These are phyloP conservation scores for Umbilicus rupestris DNA, from an alignment of 164 flowering plant genomes.

Conservation along the genomic window DNA sequence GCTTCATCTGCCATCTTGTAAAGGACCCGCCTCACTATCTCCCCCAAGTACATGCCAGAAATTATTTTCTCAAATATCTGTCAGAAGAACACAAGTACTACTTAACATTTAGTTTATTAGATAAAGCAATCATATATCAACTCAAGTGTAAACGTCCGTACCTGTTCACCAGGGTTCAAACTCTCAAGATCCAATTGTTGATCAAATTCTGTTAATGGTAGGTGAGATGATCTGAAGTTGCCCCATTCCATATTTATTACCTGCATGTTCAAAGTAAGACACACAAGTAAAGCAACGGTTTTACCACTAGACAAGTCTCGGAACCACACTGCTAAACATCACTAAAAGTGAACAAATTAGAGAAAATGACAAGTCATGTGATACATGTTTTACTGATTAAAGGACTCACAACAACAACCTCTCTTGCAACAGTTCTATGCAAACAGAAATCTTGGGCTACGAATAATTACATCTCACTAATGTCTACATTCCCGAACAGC, in stretches of 20 bases:
- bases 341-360: too few relatives aligned
- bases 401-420: too few relatives aligned
- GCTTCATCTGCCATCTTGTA: slow-evolving; percentile 89
- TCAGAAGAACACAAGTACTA: neutral
- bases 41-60: slow-evolving; percentile 98
- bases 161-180: slow-evolving; percentile 92
- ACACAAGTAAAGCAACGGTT: neutral
- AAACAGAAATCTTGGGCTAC: too few relatives aligned
- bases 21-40: slow-evolving; percentile 71
- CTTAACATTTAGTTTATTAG: slow-evolving; percentile 4
- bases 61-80: slow-evolving; percentile 91
- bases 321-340: too few relatives aligned
- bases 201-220: slow-evolving; percentile 91
- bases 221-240: slow-evolving; percentile 85
- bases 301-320: too few relatives aligned
- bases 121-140: neutral
- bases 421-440: too few relatives aligned
- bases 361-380: too few relatives aligned
- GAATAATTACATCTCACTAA: too few relatives aligned
- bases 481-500: too few relatives aligned
- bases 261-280: slow-evolving; percentile 23
- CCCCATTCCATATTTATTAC: slow-evolving; percentile 99
- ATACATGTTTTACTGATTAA: too few relatives aligned
- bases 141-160: slow-evolving; percentile 11
- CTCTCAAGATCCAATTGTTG: slow-evolving; percentile 69